A percentile compares a stretch with the other conserved stretches of the same genome.
These are phyloP conservation scores for Podospora pseudocomata DNA, from an alignment of 495 filamentous ascomycete species.

Conservation along the genomic window DNA sequence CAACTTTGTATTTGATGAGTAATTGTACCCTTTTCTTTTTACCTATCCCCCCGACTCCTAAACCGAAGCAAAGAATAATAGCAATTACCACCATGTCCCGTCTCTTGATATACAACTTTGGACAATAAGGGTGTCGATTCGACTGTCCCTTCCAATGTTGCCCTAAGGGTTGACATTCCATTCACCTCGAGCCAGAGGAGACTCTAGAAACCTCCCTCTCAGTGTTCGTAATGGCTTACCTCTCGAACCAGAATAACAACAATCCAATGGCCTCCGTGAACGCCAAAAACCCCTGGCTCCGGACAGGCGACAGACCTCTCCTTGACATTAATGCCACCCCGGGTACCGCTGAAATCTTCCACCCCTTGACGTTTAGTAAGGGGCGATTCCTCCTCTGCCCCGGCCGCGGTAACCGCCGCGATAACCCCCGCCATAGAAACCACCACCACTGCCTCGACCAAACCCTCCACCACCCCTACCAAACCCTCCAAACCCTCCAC, in stretches of 20 bases:
- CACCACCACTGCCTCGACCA: conserved; percentile 30
- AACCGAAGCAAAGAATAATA: neutral
- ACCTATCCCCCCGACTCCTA: neutral
- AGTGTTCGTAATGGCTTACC: no score
- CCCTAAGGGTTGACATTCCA: neutral
- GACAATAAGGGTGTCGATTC: neutral
- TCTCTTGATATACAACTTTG: neutral
- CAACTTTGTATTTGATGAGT: neutral
- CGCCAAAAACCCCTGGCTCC: no score
- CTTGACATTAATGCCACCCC: no score
- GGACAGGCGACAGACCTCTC: no score
- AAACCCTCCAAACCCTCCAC: conserved; percentile 39
- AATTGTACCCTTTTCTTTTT: neutral
- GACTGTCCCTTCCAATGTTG: neutral
- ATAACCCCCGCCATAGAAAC: conserved; percentile 69
- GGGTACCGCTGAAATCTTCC: neutral
- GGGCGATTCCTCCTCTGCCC: conserved; percentile 75
- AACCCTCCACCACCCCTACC: neutral
- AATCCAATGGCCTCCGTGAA: no score
- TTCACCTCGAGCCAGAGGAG: neutral
- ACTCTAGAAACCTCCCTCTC: neutral
- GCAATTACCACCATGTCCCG: neutral
- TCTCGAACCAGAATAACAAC: no score
- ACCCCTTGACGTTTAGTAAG: conserved; percentile 53
- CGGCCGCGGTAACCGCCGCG: conserved; percentile 78